These are phyloP conservation scores for Camelina hispida DNA, from an alignment of 345 rosid genomes.

Conservation along the genomic window DNA sequence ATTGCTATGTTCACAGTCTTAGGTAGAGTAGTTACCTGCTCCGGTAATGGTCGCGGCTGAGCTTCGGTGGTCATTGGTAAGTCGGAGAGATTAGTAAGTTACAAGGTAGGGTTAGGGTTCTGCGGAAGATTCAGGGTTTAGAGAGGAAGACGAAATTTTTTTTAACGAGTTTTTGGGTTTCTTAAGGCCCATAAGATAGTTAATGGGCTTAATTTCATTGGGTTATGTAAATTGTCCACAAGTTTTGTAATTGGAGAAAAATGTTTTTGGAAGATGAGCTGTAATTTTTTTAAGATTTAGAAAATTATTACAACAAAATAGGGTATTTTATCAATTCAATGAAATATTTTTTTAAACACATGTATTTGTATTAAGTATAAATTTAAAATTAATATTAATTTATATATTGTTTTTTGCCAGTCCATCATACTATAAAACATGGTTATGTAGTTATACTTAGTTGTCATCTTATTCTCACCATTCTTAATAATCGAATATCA, in stretches of 20 bases:
- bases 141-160: not conserved
- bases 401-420: too few species aligned
- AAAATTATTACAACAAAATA: not conserved
- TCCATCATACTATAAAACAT: too few species aligned
- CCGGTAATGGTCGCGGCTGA: conserved; percentile 15
- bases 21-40: not conserved
- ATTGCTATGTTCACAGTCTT: conserved; percentile 52
- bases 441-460: too few species aligned
- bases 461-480: too few species aligned
- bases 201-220: not conserved
- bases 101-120: not conserved
- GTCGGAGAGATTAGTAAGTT: not conserved
- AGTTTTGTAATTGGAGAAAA: too few species aligned
- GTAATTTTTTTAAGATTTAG: not conserved
- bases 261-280: not conserved
- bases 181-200: conserved; percentile 7
- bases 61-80: conserved; percentile 20
- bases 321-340: not conserved
- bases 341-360: not conserved
- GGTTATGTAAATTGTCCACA: not conserved
- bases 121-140: conserved; percentile 16
- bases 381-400: too few species aligned
- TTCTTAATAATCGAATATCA: too few species aligned
- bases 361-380: too few species aligned
- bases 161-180: not conserved